Conservation (phyloP, 2,329 filamentous ascomycete species). For the Cladosporium sphaerospermum region DNA sequence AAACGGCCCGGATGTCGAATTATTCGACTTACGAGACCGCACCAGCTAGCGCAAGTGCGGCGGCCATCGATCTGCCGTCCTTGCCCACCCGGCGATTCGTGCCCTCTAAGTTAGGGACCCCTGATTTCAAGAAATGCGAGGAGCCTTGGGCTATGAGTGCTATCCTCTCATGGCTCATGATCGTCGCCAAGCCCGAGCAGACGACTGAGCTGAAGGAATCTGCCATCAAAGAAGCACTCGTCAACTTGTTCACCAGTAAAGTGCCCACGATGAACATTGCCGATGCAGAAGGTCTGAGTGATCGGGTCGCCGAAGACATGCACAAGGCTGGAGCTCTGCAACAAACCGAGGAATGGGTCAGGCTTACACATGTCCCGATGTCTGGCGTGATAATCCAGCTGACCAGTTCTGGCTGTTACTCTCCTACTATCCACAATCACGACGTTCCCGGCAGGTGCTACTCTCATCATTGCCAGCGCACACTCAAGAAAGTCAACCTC, state of each 20-base stretch:
- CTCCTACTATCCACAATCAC: constrained; percentile 70
- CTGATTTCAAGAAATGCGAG: constrained; percentile 75
- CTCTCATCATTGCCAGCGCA: constrained; percentile 87
- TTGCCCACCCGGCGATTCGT: constrained; percentile 78
- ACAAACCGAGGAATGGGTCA: constrained; percentile 95
- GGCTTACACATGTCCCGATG: constrained; percentile 72
- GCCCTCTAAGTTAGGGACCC: constrained; percentile 71
- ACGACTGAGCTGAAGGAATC: constrained; percentile 82
- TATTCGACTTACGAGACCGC: constrained; percentile 33
- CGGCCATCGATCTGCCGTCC: constrained; percentile 75
- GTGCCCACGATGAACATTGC: constrained; percentile 98
- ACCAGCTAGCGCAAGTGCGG: constrained; percentile 36
- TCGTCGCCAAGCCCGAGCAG: constrained; percentile 69
- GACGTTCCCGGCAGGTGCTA: constrained; percentile 73
- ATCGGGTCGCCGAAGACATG: constrained; percentile 73
- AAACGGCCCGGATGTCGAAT: constrained; percentile 33
- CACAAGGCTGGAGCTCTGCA: constrained; percentile 69
- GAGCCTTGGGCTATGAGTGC: constrained; percentile 92
- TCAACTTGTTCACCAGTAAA: constrained; percentile 85
- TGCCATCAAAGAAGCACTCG: constrained; percentile 77
- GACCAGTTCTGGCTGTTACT: constrained; percentile 86
- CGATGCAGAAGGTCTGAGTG: constrained; percentile 82
- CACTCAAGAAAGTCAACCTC: constrained; percentile 88
- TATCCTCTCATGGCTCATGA: constrained; percentile 79
- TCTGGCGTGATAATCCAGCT: constrained; percentile 91